These are phyloP conservation scores for Yamadazyma insecticola DNA, from an alignment of 805 yeast genomes.

Conservation along the genomic window DNA sequence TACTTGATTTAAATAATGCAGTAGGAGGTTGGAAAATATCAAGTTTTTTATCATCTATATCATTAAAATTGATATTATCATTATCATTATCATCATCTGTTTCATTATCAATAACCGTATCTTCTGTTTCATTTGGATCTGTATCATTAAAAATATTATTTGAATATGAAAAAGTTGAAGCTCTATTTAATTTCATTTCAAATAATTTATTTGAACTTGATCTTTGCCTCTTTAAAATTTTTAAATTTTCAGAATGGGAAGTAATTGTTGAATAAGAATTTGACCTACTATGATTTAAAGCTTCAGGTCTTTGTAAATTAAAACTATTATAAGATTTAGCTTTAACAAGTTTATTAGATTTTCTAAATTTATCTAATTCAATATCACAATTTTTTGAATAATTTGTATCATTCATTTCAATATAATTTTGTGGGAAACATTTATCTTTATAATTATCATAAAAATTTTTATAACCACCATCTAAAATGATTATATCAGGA, in stretches of 20 bases:
- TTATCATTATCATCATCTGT: too few species aligned
- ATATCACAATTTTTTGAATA: slow-evolving; percentile 38
- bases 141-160: slow-evolving; percentile 4
- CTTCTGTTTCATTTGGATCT: background rate
- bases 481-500: slow-evolving; percentile 84
- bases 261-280: slow-evolving; percentile 27
- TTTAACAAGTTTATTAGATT: too few species aligned
- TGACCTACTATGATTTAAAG: slow-evolving; percentile 22
- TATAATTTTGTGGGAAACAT: slow-evolving; percentile 75
- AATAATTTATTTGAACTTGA: slow-evolving; percentile 12
- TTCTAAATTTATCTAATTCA: slow-evolving; percentile 42
- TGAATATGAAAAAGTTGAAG: slow-evolving; percentile 22
- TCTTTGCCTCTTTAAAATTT: slow-evolving; percentile 29
- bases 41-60: too few species aligned
- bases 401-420: slow-evolving; percentile 66
- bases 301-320: slow-evolving; percentile 29
- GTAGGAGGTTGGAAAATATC: slow-evolving; percentile 28
- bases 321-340: slow-evolving; percentile 39
- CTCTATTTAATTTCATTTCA: slow-evolving; percentile 16
- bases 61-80: too few species aligned
- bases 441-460: slow-evolving; percentile 52
- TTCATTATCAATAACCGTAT: background rate
- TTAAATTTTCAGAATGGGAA: slow-evolving; percentile 21
- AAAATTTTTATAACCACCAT: slow-evolving; percentile 88
- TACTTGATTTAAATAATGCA: slow-evolving; percentile 16